Base-by-base conservation (phyloP, 1,139 yeast genomes). In the Ogataea hybrid region DNA sequence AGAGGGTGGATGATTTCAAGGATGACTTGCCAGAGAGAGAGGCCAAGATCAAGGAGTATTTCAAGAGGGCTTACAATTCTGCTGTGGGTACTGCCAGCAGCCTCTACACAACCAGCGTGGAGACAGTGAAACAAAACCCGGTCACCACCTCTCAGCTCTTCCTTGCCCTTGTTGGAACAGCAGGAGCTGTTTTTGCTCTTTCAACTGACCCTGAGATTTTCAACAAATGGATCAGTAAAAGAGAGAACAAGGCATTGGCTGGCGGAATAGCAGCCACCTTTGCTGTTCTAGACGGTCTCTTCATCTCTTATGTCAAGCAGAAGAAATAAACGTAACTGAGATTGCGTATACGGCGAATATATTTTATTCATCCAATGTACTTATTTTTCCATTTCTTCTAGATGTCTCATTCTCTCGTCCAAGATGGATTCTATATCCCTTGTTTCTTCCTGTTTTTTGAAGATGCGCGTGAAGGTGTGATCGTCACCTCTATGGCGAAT, bases 371-470 rank as follows among this genome's bases (percentile, higher is more conserved):
- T 25, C 28, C 8, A 29, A 17, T 39, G 35, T 43, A 39, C 28
- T 30, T 41, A 25, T 30, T 15, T 25, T 30, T 17, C 14, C n/a
- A 23, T 3, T 31, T 50, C 51, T 32, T 57, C 72, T 15, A 71
- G 48, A 32, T 68, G 69, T 38, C 64, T 67, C 64, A 79, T 62
- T 51, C 90, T 67, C 38, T 73, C 67, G 34, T 74, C 72, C 22
- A 84, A 71, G 35, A 83, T 80, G 14, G 75, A 79, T 42, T 80
- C n/a, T n/a, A n/a, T n/a, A n/a, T n/a, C n/a, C n/a, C n/a, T n/a
- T n/a, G n/a, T n/a, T n/a, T n/a, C n/a, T n/a, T n/a, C n/a, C n/a
- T n/a, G n/a, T n/a, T n/a, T n/a, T n/a, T n/a, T n/a, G n/a, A n/a
- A n/a, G n/a, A n/a, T n/a, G n/a, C n/a, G n/a, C n/a, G n/a, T n/a